phyloP scores from a whole-genome alignment of 768 basidiomycete genomes.

The Boletus speciosus region DNA sequence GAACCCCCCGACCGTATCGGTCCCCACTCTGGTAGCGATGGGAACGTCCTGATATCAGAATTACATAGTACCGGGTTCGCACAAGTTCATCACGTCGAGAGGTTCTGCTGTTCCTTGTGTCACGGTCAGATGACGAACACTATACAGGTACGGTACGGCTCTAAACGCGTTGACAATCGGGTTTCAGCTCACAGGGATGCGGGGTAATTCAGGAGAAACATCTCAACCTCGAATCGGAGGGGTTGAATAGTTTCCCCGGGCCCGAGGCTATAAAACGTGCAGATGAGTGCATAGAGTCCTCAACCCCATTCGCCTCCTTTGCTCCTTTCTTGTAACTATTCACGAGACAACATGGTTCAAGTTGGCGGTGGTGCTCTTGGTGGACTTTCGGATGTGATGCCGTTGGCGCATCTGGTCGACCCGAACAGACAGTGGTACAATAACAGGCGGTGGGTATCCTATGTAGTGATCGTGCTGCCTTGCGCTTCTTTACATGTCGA shows the following conservation, averaged over 20 bases:
- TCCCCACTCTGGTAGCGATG: neutral
- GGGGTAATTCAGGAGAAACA: constrained; percentile 26
- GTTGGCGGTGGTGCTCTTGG: constrained; percentile 41
- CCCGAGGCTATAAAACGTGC: constrained; percentile 7
- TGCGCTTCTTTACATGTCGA: neutral
- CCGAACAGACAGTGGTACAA: constrained; percentile 73
- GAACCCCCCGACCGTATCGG: neutral
- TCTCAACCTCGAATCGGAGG: neutral
- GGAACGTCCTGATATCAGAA: neutral
- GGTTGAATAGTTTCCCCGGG: constrained; percentile 6
- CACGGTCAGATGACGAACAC: neutral
- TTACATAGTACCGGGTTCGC: neutral
- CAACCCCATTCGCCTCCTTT: constrained; percentile 12
- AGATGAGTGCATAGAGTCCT: constrained; percentile 13
- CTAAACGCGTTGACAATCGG: neutral
- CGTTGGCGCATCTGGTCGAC: constrained; percentile 56
- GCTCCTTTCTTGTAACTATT: neutral
- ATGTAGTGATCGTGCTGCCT: neutral
- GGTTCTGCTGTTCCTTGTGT: neutral
- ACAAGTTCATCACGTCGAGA: neutral
- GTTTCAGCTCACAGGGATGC: neutral
- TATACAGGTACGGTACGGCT: neutral
- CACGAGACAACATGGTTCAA: constrained; percentile 41
- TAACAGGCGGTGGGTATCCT: constrained; percentile 55
- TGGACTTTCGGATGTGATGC: constrained; percentile 17